phyloP scores from a whole-genome alignment of 169 alveolate genomes.

The Plasmodium cynomolgi region DNA sequence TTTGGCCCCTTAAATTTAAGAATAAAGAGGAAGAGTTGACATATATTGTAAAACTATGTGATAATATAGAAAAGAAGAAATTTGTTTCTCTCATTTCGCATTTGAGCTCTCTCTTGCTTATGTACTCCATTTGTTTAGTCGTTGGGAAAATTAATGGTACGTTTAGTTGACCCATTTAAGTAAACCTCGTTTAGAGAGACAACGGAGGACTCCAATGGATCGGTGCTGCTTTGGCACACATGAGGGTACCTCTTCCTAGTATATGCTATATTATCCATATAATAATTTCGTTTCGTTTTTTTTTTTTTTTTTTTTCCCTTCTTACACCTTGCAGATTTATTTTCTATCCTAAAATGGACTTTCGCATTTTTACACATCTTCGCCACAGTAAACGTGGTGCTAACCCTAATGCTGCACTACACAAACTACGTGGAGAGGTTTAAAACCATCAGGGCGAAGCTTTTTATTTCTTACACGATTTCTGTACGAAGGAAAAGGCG shows the following conservation, averaged over 20 bases:
- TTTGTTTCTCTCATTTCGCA: constrained; percentile 36
- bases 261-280: not conserved
- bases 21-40: constrained; percentile 49
- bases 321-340: constrained; percentile 16
- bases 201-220: not conserved
- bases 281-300: constrained; percentile 1
- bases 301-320: not conserved
- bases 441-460: constrained; percentile 9
- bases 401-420: constrained; percentile 18
- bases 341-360: constrained; percentile 31
- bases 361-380: constrained; percentile 39
- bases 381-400: constrained; percentile 28
- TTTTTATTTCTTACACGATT: constrained; percentile 14
- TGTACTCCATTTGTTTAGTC: constrained; percentile 57
- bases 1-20: constrained; percentile 67
- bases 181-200: not conserved
- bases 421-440: constrained; percentile 44
- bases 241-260: not conserved
- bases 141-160: constrained; percentile 63
- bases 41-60: constrained; percentile 46
- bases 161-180: not conserved
- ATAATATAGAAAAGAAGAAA: constrained; percentile 54
- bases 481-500: constrained; percentile 2
- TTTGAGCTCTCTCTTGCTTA: constrained; percentile 47
- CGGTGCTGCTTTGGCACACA: constrained; percentile 2